These are phyloP conservation scores for Schizosaccharomyces cryophilus DNA, from an alignment of 805 yeast genomes.

Conservation along the genomic window DNA sequence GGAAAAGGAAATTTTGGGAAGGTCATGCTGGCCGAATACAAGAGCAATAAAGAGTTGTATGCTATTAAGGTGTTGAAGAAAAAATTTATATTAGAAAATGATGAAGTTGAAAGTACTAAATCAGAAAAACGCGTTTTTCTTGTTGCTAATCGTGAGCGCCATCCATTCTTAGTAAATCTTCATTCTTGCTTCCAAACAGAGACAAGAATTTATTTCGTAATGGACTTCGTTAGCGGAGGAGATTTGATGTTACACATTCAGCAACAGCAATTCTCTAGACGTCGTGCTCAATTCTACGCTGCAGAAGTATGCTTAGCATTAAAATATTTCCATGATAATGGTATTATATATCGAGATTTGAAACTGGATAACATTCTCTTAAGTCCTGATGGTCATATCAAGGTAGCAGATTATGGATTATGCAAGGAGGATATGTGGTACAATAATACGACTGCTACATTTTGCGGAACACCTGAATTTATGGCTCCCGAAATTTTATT, in stretches of 20 bases:
- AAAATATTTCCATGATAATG: constrained; percentile 83
- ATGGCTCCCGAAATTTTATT: constrained; percentile 96
- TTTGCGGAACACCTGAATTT: constrained; percentile 97
- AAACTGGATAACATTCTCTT: constrained; percentile 81
- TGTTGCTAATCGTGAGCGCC: constrained; percentile 60
- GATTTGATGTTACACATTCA: constrained; percentile 99
- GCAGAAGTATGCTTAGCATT: constrained; percentile 83
- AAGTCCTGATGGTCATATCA: constrained; percentile 79
- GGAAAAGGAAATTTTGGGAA: constrained; percentile 98
- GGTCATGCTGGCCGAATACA: constrained; percentile 88
- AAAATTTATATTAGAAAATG: constrained; percentile 82
- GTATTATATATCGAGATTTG: constrained; percentile 87
- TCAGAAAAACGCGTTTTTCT: constrained; percentile 83
- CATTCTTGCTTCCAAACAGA: constrained; percentile 96
- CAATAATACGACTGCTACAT: constrained; percentile 70
- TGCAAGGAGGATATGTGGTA: constrained; percentile 85
- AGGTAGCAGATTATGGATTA: constrained; percentile 89
- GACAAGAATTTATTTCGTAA: constrained; percentile 86
- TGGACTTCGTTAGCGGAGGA: constrained; percentile 96
- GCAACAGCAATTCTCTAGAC: constrained; percentile 63
- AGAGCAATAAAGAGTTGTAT: constrained; percentile 55
- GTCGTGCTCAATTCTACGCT: constrained; percentile 90
- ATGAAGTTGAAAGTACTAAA: constrained; percentile 82
- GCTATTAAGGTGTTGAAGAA: constrained; percentile 93
- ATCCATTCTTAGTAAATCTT: constrained; percentile 76